phyloP scores from a whole-genome alignment of 1,284 basidiomycete species.

The Trichosporon inkin region DNA sequence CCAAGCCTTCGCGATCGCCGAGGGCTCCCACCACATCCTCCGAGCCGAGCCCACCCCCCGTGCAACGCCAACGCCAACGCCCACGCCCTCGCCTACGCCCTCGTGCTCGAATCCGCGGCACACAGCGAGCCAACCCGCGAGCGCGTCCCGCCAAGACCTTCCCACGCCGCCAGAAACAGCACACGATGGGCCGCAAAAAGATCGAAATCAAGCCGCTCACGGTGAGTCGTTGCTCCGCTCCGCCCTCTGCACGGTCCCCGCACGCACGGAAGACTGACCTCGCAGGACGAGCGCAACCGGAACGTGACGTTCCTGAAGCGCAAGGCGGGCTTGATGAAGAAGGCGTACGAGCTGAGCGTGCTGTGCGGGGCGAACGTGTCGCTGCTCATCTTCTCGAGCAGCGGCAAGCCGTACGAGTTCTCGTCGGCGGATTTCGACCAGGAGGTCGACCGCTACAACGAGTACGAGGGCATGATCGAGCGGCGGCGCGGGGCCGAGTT shows the following conservation, averaged over 20 bases:
- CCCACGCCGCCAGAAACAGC: neutral
- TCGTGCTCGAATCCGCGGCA: too few species aligned
- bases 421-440: constrained; percentile 43
- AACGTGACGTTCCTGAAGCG: constrained; percentile 37
- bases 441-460: constrained; percentile 47
- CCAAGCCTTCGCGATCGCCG: too few species aligned
- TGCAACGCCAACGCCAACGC: too few species aligned
- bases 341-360: constrained; percentile 50
- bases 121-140: too few species aligned
- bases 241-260: too few species aligned
- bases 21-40: too few species aligned
- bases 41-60: too few species aligned
- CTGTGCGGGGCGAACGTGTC: constrained; percentile 49
- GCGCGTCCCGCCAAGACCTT: neutral
- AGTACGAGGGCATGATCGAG: constrained; percentile 50
- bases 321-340: constrained; percentile 51
- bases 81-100: too few species aligned
- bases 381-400: constrained; percentile 47
- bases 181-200: constrained; percentile 50
- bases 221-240: constrained; percentile 28
- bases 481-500: constrained; percentile 48
- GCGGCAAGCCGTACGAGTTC: constrained; percentile 50
- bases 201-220: constrained; percentile 49
- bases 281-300: constrained; percentile 49
- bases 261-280: constrained; percentile 8